phyloP scores from a whole-genome alignment of 73 alveolate species.

The Paramecium octaurelia region DNA sequence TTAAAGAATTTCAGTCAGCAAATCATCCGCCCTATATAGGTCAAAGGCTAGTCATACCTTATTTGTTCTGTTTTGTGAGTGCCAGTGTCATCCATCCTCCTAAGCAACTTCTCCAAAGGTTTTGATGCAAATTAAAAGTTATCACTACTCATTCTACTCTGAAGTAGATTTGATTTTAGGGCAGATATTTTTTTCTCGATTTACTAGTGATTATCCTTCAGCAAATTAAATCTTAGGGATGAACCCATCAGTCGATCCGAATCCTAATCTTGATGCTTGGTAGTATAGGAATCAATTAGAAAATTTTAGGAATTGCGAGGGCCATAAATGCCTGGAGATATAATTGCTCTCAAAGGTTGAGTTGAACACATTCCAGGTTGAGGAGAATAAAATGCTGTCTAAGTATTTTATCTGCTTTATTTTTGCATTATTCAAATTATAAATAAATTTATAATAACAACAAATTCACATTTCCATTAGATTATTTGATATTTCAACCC shows the following conservation, averaged over 20 bases:
- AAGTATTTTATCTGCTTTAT: conserved; percentile 3
- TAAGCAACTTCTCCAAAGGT: not conserved
- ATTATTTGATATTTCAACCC: not conserved
- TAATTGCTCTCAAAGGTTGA: not conserved
- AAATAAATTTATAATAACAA: not conserved
- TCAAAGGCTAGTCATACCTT: not conserved
- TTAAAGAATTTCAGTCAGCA: not conserved
- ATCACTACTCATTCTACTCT: conserved; percentile 16
- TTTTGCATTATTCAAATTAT: not conserved
- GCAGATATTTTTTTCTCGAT: not conserved
- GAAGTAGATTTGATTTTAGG: not conserved
- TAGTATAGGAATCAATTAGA: not conserved
- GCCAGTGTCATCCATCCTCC: not conserved
- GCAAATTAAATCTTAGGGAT: not conserved
- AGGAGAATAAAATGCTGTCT: conserved; percentile 19
- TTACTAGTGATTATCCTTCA: not conserved
- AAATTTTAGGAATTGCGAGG: conserved; percentile 9
- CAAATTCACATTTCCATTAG: not conserved
- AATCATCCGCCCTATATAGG: not conserved
- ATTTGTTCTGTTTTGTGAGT: not conserved
- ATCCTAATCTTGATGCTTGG: conserved; percentile 11
- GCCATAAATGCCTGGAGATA: not conserved
- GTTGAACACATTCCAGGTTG: not conserved
- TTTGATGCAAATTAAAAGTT: not conserved
- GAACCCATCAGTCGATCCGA: not conserved